Base-by-base conservation (phyloP, 1,139 yeast species). In the Lodderomyces oxycetoniae region DNA sequence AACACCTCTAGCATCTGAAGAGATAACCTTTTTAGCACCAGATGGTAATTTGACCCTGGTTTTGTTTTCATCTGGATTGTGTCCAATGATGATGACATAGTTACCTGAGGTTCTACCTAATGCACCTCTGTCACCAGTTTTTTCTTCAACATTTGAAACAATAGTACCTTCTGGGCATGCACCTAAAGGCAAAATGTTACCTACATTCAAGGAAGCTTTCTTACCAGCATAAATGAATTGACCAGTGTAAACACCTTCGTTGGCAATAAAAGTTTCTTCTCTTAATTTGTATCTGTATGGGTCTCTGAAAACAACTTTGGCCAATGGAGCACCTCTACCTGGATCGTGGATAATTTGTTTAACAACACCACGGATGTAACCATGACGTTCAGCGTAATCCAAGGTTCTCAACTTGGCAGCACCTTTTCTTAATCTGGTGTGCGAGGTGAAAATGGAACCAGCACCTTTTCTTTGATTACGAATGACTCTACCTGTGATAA, bases 401-500 rank as follows among this genome's bases (percentile, higher is more conserved):
- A 91, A 84, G 68, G 95, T 84, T 83, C 98, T 87, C 71, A 89
- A 84, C 85, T 89, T 91, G 71, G 99, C 99, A 68, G 98, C 97
- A 71, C 98, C 99, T 79, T 93, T 86, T 84, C 98, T 87, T 73
- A 93, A 87, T 77, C 97, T 91, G 80, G 97, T 91, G 91, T 89
- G 95, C 64, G 98, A 81, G 71, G 95, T 85, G 88, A 93, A 93
- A 82, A 93, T 88, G 66, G 97, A 89, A 68, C 98, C 98, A 76
- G 96, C 97, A 83, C 97, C 97, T 79, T 93, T 93, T 87, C 99
- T 89, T 85, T 93, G 98, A 83, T 93, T 91, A 79, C 98, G 95
- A 80, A 93, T 93, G 77, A 93, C 99, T 84, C 98, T 91, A 86
- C 98, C 97, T 83, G 66, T 63, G 37, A 27, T 16, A 36, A 24